Base-by-base conservation (phyloP, 176 grass and related monocot genomes). In the Phoenix dactylifera region DNA sequence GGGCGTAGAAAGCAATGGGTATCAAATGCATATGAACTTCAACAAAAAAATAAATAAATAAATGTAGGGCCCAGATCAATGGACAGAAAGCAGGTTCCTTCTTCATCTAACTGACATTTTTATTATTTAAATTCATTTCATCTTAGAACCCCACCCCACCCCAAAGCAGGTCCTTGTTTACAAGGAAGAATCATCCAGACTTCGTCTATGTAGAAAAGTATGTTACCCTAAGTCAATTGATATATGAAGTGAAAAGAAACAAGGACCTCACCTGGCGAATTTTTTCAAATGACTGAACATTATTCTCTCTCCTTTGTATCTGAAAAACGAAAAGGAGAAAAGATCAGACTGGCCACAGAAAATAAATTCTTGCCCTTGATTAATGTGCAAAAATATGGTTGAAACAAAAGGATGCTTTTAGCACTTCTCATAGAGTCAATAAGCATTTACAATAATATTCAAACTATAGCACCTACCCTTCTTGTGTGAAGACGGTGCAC, bases 221-320 rank as follows among this genome's bases (percentile, higher is more conserved):
- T 3, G n/a, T 24, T 16, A 24, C 16, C 20, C 22, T 9, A 64
- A 50, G 9, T 6, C 22, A 12, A 15, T 6, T 44, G 35, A 51
- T 16, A 30, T 2, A 56, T 7, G 18, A 10, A 18, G 26, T 29
- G 15, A 48, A 68, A 18, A 14, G 35, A 9, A 44, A 9, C 12
- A 55, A 51, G 10, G 28, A 32, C 18, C 57, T 67, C 86, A 98
- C 93, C 81, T 85, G 26, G 16, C 88, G 84, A 52, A 98, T 88
- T 69, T 85, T 90, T 76, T 98, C 93, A 1, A 98, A 98, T 17
- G 93, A 98, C 30, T 88, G 82, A 18, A 92, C 78, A 83, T 83
- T 98, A 70, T 98, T 98, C 83, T 98, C 93, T 71, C 93, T 79
- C 79, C 93, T 89, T 86, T 91, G 93, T 83, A 91, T 92, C 93